phyloP scores from a whole-genome alignment of 768 basidiomycete genomes.

The Naganishia kalamii region DNA sequence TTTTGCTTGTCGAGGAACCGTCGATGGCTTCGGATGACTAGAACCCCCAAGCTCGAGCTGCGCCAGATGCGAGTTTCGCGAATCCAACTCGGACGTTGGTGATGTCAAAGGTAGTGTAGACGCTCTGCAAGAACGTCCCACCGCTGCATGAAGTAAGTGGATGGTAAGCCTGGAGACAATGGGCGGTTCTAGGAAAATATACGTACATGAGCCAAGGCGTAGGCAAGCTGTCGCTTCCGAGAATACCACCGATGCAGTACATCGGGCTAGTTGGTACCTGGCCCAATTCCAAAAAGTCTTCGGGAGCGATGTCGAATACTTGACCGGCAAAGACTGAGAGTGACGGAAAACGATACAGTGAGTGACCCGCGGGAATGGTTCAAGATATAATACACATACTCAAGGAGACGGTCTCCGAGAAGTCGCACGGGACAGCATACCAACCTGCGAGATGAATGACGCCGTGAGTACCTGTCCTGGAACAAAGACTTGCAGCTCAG shows the following conservation, averaged over 20 bases:
- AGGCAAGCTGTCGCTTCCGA: not conserved
- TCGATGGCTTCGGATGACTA: not conserved
- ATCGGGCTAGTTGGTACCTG: constrained; percentile 6
- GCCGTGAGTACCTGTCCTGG: not conserved
- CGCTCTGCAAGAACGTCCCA: constrained; percentile 50
- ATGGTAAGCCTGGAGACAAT: not conserved
- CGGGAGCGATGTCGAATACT: constrained; percentile 5
- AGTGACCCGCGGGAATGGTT: too few relatives aligned
- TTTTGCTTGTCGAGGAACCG: not conserved
- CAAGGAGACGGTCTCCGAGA: constrained; percentile 6
- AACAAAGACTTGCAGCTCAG: not conserved
- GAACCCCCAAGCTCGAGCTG: not conserved
- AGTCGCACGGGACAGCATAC: constrained; percentile 16
- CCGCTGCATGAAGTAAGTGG: constrained; percentile 31
- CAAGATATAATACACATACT: not conserved
- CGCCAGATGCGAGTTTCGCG: constrained; percentile 32
- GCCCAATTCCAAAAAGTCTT: constrained; percentile 2
- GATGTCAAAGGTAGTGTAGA: constrained; percentile 52
- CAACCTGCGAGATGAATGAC: not conserved
- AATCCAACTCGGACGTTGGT: constrained; percentile 49
- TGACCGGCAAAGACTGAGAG: not conserved
- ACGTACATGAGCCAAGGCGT: not conserved
- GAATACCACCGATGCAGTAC: constrained; percentile 7
- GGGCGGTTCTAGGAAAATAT: not conserved
- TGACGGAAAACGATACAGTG: not conserved